Base-by-base conservation (phyloP, 805 yeast species). In the Wickerhamiella qilinensis region DNA sequence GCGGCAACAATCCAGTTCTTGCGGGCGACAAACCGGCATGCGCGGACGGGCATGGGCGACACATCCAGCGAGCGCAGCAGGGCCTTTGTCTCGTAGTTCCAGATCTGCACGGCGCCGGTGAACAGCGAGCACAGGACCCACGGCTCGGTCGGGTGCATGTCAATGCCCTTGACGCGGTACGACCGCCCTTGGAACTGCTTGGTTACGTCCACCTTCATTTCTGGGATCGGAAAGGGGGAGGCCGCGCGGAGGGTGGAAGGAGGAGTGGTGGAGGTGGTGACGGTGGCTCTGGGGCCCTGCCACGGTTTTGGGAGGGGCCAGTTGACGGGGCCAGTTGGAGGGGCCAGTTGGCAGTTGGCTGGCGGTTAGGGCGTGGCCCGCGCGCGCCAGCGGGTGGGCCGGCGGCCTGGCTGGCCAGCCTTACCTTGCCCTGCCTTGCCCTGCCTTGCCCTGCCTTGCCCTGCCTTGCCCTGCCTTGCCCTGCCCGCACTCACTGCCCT, bases 1-100 rank as follows among this genome's bases (percentile, higher is more conserved):
- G 98, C 99, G 30, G 85, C 85, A 42, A 86, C 79, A 53, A 93
- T 73, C 98, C 98, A 91, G 63, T 85, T 86, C 65, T 88, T 91
- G 53, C 97, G 75, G 17, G 97, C 91, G 55, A 91, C 76, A 54
- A 91, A 91, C 50, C 77, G 77, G 52, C 97, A 96, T 11, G 96
- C 81, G 59, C 99, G 78, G 5, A 88, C 88, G 2, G 99, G 99
- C 43, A 86, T 75, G 50, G 84, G 86, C n/a, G 95, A 79, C 39
- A 86, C 95, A 56, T 86, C 95, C 47, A 91, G 77, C 14, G 93
- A 71, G 63, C 84, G 83, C 48, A 91, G 88, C 34, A 81, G 67
- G 22, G 84, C 62, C 52, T 72, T 73, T 33, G 96, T 83, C 53
- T 85, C 95, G 52, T 82, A 84, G 39, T 93, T 80, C 94, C 94